phyloP scores from a whole-genome alignment of 352 stramenopile genomes.

The Phytophthora pinifolia region DNA sequence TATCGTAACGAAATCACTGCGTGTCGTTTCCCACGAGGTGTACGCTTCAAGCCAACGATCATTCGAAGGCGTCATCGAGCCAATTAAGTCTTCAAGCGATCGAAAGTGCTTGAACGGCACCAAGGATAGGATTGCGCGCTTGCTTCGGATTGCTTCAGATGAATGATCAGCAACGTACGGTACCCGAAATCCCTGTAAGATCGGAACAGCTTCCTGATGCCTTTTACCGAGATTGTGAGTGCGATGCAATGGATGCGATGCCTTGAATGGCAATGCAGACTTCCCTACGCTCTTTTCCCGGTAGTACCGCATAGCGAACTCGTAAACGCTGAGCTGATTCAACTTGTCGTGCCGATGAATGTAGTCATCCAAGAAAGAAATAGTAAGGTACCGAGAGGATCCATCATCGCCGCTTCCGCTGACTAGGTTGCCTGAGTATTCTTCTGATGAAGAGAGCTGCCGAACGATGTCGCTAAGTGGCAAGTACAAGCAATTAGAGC shows the following conservation, averaged over 20 bases:
- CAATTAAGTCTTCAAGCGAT: background rate
- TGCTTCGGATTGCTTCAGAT: background rate
- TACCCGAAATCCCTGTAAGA: background rate
- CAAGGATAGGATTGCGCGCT: background rate
- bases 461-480: too few species aligned
- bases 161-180: background rate
- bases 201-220: background rate
- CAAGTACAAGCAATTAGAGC: too few species aligned
- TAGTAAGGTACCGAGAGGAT: background rate
- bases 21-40: too few species aligned
- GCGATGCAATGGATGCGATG: background rate
- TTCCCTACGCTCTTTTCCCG: background rate
- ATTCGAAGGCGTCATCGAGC: too few species aligned
- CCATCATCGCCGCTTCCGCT: too few species aligned
- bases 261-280: too few species aligned
- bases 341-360: background rate
- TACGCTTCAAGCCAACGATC: too few species aligned
- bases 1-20: too few species aligned
- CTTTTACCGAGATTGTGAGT: background rate
- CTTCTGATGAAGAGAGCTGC: too few species aligned
- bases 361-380: conserved; percentile 4
- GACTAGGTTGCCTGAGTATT: too few species aligned
- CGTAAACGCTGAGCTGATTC: background rate
- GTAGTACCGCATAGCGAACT: conserved; percentile 1
- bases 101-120: conserved; percentile 3